Base-by-base conservation (phyloP, 1,284 basidiomycete species). In the Coriolopsis trogii region DNA sequence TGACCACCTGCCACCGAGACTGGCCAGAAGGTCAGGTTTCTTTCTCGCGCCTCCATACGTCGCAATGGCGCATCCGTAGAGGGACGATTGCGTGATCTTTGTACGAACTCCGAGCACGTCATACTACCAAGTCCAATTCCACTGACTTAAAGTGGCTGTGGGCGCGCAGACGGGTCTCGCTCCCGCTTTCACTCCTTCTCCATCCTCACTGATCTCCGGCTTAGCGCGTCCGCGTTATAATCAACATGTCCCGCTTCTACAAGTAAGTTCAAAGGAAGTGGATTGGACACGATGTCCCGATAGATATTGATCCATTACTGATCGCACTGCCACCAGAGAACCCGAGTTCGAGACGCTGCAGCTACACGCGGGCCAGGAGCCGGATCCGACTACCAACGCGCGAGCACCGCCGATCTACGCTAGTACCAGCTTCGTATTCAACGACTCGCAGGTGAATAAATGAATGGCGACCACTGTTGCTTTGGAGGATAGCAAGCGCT, bases 351-450 rank as follows among this genome's bases (percentile, higher is more conserved):
- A 93, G 64, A 92, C 91, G 3, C 71, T 91, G 38, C 88, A 92
- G 71, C 75, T 94, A 21, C 92, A 94, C 64, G 92, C 87, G 24
- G 93, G 93, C 6, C 89, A 93, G 63, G 70, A 72, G 12, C 78
- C 82, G 6, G 91, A 92, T 72, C 74, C 84, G 0, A 70, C 84
- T 18, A 91, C 87, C 21, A 86, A 89, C 54, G 84, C 92, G 1
- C 84, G 91, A 9, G 93, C 92, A 9, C 84, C 87, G 0, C 92
- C 92, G 2, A 92, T 95, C 70, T 92, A 92, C 54, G 82, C 86
- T 1, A 77, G 85, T 1, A 87, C 87, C 1, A 89, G 86, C 53
- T 93, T 85, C 62, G 85, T 87, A 21, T 93, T 93, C 76, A 86
- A 91, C 63, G 73, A 89, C 66, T 84, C 87, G 21, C 79, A 80